Evolutionary conservation across 495 filamentous ascomycete species (phyloP), one percentile per base, ranked within the genome.

Genomic region (Lepraria neglecta): DNA sequence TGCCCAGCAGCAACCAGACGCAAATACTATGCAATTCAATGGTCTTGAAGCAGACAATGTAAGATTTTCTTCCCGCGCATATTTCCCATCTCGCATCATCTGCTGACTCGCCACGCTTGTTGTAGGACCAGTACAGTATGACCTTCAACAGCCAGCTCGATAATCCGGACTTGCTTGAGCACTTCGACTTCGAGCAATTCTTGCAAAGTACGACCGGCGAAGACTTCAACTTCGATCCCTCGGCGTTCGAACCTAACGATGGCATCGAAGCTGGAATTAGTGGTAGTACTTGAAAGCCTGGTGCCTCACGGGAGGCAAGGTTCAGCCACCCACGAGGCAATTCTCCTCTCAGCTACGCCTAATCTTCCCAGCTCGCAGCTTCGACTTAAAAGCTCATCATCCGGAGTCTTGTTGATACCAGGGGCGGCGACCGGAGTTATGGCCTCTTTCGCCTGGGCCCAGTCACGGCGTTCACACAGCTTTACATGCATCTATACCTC

Each of bases 91-190:
- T 21, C 9, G 21, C 21, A 54, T 33, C 31, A 11, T 33, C n/a
- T 38, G 31, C 61, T 62, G 56, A 68, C 38, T n/a, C 5, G 30
- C 42, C 28, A 27, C 30, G 30, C 17, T 54, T 66, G 12, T 65
- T 57, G 9, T 3, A 19, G 65, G 61, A 59, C 56, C 57, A 70
- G 46, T 78, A 79, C 71, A 80, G 72, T 47, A 78, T 88, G 69
- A 84, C 86, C 58, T 89, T 90, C 68, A 61, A 61, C 30, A 12
- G 10, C 17, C 47, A 61, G 9, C 44, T 88, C 67, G 78, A 82
- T 58, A 82, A 79, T 33, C 75, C 76, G 50, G 81, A 92, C 70
- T 86, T 95, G n/a, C 76, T 97, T 53, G 87, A 90, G 69, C 88
- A 89, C 67, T 97, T 97, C 66, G 92, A 97, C 72, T 97, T 97